Conservation (phyloP, 1,284 basidiomycete genomes). For the Rhodofomes roseus region DNA sequence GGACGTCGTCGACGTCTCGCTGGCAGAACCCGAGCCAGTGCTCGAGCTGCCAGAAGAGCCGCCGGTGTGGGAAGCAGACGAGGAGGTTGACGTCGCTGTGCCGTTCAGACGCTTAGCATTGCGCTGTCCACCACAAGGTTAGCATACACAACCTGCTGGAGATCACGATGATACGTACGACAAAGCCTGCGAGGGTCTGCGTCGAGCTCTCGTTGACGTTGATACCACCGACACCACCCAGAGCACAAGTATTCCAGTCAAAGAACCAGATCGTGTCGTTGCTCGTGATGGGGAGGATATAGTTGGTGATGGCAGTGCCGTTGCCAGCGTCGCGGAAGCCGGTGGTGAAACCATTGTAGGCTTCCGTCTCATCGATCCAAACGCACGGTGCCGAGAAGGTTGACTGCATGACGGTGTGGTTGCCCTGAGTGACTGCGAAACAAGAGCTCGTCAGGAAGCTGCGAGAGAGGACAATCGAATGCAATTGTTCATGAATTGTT, state of each 20-base stretch:
- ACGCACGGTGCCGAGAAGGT: conserved; percentile 51
- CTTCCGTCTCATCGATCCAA: conserved; percentile 41
- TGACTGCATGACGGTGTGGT: conserved; percentile 55
- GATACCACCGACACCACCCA: conserved; percentile 59
- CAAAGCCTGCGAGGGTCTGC: conserved; percentile 50
- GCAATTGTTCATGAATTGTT: too few species aligned
- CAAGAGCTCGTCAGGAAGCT: not conserved
- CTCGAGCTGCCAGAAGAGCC: conserved; percentile 19
- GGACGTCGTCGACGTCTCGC: conserved; percentile 20
- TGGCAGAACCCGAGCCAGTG: conserved; percentile 26
- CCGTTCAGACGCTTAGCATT: conserved; percentile 53
- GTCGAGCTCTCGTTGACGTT: conserved; percentile 47
- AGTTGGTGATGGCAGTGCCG: conserved; percentile 41
- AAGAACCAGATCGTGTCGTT: conserved; percentile 57
- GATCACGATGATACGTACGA: conserved; percentile 30
- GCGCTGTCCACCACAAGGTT: conserved; percentile 28
- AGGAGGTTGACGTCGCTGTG: conserved; percentile 28
- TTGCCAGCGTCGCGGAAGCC: conserved; percentile 46
- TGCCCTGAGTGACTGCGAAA: conserved; percentile 46
- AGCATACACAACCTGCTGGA: conserved; percentile 1
- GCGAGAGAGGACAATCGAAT: too few species aligned
- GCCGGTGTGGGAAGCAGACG: conserved; percentile 15
- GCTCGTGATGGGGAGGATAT: conserved; percentile 41
- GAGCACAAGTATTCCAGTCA: conserved; percentile 49
- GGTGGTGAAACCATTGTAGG: conserved; percentile 55